Evolutionary conservation across 495 filamentous ascomycete genomes (phyloP).

Genomic region (Penicillium tannophilum): DNA sequence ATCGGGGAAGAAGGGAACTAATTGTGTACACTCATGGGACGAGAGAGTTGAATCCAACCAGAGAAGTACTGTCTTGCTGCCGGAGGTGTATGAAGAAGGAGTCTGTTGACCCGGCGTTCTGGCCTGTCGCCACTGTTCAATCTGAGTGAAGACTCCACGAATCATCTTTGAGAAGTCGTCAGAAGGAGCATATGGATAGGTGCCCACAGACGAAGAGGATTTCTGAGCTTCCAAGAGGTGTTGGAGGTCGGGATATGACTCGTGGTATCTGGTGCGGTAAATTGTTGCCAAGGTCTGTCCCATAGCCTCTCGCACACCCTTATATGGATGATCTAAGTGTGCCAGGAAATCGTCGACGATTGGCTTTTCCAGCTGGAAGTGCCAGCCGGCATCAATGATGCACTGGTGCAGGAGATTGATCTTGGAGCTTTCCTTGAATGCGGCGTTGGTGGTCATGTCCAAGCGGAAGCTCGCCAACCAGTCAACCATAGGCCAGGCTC

Average conservation of each 20-base stretch:
- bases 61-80: slow-evolving; percentile 90
- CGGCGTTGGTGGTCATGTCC: slow-evolving; percentile 93
- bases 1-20: slow-evolving; percentile 88
- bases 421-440: slow-evolving; percentile 98
- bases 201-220: slow-evolving; percentile 76
- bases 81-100: slow-evolving; percentile 91
- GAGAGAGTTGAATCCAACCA: slow-evolving; percentile 94
- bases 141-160: slow-evolving; percentile 71
- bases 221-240: slow-evolving; percentile 77
- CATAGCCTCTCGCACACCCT: slow-evolving; percentile 93
- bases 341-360: slow-evolving; percentile 85
- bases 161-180: slow-evolving; percentile 74
- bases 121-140: slow-evolving; percentile 86
- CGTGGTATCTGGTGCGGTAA: slow-evolving; percentile 87
- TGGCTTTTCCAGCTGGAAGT: slow-evolving; percentile 90
- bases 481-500: slow-evolving; percentile 82
- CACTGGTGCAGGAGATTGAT: slow-evolving; percentile 88
- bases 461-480: slow-evolving; percentile 83
- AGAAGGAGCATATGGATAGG: slow-evolving; percentile 77
- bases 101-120: slow-evolving; percentile 88
- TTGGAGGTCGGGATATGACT: slow-evolving; percentile 80
- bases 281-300: slow-evolving; percentile 85
- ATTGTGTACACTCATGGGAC: slow-evolving; percentile 88
- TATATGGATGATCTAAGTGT: slow-evolving; percentile 97
- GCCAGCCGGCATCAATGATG: slow-evolving; percentile 89